Percentiles rank a stretch among this genome's conserved stretches.
Evolutionary conservation across 805 yeast species (phyloP).

Genomic region (Dipodascus geniculatus): DNA sequence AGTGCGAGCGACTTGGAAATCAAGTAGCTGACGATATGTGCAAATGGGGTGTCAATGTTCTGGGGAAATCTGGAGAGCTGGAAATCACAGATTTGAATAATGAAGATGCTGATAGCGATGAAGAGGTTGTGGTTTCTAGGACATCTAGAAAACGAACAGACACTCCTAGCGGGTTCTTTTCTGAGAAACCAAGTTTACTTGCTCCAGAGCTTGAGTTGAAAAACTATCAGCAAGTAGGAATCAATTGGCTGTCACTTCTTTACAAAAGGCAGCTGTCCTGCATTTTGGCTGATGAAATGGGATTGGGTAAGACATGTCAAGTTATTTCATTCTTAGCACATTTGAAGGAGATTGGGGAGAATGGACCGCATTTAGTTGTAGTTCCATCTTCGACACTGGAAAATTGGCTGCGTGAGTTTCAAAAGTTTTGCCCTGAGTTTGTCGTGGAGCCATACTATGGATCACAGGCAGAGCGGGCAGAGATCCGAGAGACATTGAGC

Average conservation of each 20-base stretch:
- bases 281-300: constrained; percentile 98
- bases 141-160: not conserved
- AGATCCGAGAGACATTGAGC: constrained; percentile 57
- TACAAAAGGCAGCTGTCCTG: constrained; percentile 76
- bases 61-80: constrained; percentile 51
- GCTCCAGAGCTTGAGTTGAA: constrained; percentile 58
- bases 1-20: constrained; percentile 70
- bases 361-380: constrained; percentile 83
- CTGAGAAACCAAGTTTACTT: constrained; percentile 58
- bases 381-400: constrained; percentile 96
- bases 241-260: constrained; percentile 80
- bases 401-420: constrained; percentile 93
- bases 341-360: constrained; percentile 52
- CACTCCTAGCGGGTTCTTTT: constrained; percentile 32
- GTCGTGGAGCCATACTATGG: constrained; percentile 92
- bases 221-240: constrained; percentile 91
- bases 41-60: constrained; percentile 79
- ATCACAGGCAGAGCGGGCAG: constrained; percentile 70
- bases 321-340: constrained; percentile 87
- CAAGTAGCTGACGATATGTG: constrained; percentile 59
- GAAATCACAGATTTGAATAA: constrained; percentile 43
- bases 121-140: constrained; percentile 18
- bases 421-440: constrained; percentile 71
- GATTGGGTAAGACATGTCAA: constrained; percentile 89
- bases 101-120: constrained; percentile 24